Base-by-base conservation (phyloP, 805 yeast species). In the Wickerhamiella siamensis region DNA sequence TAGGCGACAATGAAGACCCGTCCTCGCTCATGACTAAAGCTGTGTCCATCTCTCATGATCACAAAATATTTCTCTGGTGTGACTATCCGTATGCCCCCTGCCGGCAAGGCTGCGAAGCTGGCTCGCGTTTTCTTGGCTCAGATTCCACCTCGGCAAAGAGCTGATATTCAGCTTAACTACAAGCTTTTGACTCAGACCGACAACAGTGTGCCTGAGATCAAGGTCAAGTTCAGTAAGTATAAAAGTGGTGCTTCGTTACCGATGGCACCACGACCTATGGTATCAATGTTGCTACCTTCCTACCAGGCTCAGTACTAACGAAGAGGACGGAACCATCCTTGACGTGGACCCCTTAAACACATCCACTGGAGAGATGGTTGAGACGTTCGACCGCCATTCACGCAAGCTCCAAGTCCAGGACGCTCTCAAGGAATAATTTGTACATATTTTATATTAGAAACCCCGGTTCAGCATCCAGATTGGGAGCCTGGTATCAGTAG, bases 61-160 rank as follows among this genome's bases (percentile, higher is more conserved):
- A 88, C 96, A 32, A 84, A 83, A 62, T 87, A 80, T 63, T 83
- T 88, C 64, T 69, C 86, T 29, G 75, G 75, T 49, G 83, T 84
- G 6, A 66, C 67, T 35, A 82, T 88, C 34, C 75, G 69, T 55
- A 83, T 87, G 35, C 54, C 53, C 17, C 41, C 48, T 2, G 43
- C 36, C 16, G 50, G 51, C 31, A 47, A 40, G 31, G 39, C 48
- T 64, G 91, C 86, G 35, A 81, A 79, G 59, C 67, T 81, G 5
- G 86, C 94, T 4, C 74, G 97, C 52, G 65, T 81, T 6, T 78
- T 87, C 52, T 69, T 87, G 36, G 70, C 91, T 9, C 71, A 83
- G 41, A 73, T 87, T 34, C 96, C 96, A 9, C 84, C 91, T 5
- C 65, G 75, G 24, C 66, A 77, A 52, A 77, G 79, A 52, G 66